phyloP scores from a whole-genome alignment of 2,329 filamentous ascomycete species.

The Bimuria novae-zelandiae region DNA sequence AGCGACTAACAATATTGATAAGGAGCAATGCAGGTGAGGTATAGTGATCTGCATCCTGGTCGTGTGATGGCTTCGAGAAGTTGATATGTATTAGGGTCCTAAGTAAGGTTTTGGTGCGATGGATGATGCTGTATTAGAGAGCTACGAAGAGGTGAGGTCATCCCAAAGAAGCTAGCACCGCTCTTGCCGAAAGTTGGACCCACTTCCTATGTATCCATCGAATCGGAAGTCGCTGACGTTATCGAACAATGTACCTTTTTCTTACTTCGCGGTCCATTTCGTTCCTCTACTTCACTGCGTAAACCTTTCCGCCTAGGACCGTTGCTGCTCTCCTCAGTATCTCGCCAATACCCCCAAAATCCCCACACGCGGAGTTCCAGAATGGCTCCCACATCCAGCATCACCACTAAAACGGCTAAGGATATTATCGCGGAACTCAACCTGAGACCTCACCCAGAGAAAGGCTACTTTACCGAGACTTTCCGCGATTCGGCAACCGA shows the following conservation, averaged over 20 bases:
- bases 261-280: not conserved
- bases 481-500: conserved; percentile 48
- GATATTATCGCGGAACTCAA: conserved; percentile 52
- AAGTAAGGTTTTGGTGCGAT: not conserved
- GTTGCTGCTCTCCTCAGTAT: not conserved
- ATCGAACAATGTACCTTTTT: not conserved
- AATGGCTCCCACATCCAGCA: not conserved
- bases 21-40: not conserved
- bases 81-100: no score
- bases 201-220: not conserved
- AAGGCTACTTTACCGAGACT: conserved; percentile 56
- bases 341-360: not conserved
- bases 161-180: not conserved
- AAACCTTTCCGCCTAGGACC: not conserved
- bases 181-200: not conserved
- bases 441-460: conserved; percentile 54
- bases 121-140: not conserved
- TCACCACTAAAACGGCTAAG: conserved; percentile 32
- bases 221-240: not conserved
- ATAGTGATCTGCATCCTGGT: not conserved
- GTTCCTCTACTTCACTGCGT: not conserved
- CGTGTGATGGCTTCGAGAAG: not conserved
- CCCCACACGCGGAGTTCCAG: not conserved
- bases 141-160: not conserved
- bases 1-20: not conserved